Conservation (phyloP, 2,329 filamentous ascomycete species). For the Clarireedia hainanense region DNA sequence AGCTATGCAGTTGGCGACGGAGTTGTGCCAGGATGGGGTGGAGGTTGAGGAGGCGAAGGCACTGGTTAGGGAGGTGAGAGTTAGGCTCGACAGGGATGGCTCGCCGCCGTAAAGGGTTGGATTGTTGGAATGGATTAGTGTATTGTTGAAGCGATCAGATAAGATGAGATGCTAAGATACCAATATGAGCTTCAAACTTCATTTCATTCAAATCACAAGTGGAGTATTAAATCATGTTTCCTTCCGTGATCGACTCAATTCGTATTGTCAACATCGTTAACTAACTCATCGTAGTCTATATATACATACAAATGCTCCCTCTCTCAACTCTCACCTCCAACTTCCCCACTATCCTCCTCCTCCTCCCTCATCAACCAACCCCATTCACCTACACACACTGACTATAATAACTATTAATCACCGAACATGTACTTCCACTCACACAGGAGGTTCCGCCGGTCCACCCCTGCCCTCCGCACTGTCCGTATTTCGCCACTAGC, state of each 20-base stretch:
- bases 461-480: slow-evolving; percentile 22
- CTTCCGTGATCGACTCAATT: too few relatives aligned
- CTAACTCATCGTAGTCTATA: too few relatives aligned
- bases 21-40: slow-evolving; percentile 90
- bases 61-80: slow-evolving; percentile 76
- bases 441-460: slow-evolving; percentile 17
- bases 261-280: too few relatives aligned
- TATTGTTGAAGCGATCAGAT: not conserved
- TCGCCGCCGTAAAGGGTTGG: not conserved
- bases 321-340: too few relatives aligned
- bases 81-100: slow-evolving; percentile 44
- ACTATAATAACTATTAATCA: slow-evolving; percentile 16
- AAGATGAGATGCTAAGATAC: not conserved
- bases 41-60: slow-evolving; percentile 97
- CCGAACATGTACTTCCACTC: slow-evolving; percentile 14
- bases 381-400: slow-evolving; percentile 14
- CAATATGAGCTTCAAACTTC: not conserved
- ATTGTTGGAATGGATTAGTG: not conserved
- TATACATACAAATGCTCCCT: too few relatives aligned
- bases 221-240: not conserved
- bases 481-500: slow-evolving; percentile 11
- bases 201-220: not conserved
- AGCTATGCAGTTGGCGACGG: slow-evolving; percentile 74
- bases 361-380: too few relatives aligned
- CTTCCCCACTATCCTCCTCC: too few relatives aligned